Percentiles rank a stretch among this genome's conserved stretches.
phyloP scores from a whole-genome alignment of 2,329 filamentous ascomycete species.

The Diplodia intermedia region DNA sequence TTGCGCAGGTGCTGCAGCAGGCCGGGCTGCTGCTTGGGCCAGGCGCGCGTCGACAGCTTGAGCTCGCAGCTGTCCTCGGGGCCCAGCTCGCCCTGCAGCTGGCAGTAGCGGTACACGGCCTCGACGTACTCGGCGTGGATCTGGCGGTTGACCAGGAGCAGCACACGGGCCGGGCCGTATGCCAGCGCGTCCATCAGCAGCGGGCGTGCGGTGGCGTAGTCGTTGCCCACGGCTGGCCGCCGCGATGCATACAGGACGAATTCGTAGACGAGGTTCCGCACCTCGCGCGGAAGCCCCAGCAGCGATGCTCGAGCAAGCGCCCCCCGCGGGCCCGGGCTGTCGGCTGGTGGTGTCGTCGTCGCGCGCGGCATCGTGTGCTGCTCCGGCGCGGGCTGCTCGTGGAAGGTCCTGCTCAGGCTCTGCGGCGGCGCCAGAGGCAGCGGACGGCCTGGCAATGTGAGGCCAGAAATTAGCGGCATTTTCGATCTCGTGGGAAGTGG shows the following conservation, averaged over 20 bases:
- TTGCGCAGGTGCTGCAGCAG: conserved; percentile 28
- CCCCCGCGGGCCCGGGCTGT: background rate
- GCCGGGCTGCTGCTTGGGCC: conserved; percentile 8
- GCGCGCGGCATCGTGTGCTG: conserved; percentile 17
- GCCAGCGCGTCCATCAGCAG: conserved; percentile 20
- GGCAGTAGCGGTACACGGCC: conserved; percentile 18
- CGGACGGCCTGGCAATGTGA: conserved; percentile 19
- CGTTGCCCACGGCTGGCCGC: conserved; percentile 25
- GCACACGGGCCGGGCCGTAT: conserved; percentile 23
- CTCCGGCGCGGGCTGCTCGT: background rate
- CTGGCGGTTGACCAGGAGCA: conserved; percentile 28
- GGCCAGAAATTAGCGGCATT: conserved; percentile 28
- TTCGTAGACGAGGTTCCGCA: conserved; percentile 29
- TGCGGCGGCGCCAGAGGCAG: conserved; percentile 14
- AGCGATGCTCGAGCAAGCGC: conserved; percentile 15
- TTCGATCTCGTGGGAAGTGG: conserved; percentile 30
- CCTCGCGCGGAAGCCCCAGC: conserved; percentile 28
- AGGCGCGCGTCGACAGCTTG: conserved; percentile 20
- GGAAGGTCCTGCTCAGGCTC: conserved; percentile 4
- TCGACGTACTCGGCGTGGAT: conserved; percentile 28
- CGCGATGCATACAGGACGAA: conserved; percentile 26
- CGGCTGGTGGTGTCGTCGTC: background rate
- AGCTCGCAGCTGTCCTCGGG: conserved; percentile 29
- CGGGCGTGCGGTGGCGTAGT: conserved; percentile 27
- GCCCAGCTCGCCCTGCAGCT: conserved; percentile 26